These are phyloP conservation scores for Arthrobotrys conoides DNA, from an alignment of 2,329 filamentous ascomycete species.

Conservation along the genomic window DNA sequence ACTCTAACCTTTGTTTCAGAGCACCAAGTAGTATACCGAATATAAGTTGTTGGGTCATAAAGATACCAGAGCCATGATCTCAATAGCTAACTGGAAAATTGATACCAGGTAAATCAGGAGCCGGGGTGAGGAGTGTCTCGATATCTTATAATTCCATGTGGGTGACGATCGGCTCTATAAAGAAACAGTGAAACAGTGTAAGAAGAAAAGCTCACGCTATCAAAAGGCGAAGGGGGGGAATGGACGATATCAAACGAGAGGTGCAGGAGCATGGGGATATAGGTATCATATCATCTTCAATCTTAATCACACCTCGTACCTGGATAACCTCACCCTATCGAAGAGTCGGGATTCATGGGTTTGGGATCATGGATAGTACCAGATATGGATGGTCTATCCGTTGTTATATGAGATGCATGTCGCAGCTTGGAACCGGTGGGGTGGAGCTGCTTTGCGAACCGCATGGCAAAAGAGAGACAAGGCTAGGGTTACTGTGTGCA, in stretches of 20 bases:
- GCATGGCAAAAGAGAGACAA: constrained; percentile 31
- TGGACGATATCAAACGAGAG: constrained; percentile 42
- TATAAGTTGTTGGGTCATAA: constrained; percentile 8
- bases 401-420: constrained; percentile 55
- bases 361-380: constrained; percentile 32
- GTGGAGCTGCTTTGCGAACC: constrained; percentile 37
- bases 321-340: constrained; percentile 38
- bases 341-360: constrained; percentile 39
- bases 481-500: constrained; percentile 20
- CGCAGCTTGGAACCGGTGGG: constrained; percentile 54
- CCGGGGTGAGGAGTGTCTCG: constrained; percentile 6
- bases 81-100: background rate
- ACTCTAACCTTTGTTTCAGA: background rate
- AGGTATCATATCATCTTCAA: constrained; percentile 30
- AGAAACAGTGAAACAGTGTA: background rate
- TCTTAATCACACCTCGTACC: constrained; percentile 29
- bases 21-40: constrained; percentile 10
- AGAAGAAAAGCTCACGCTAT: constrained; percentile 6
- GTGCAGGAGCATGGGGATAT: constrained; percentile 25
- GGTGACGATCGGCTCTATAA: constrained; percentile 17
- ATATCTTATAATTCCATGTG: constrained; percentile 28
- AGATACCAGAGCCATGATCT: constrained; percentile 15
- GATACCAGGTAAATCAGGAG: constrained; percentile 8
- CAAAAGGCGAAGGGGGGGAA: constrained; percentile 37
- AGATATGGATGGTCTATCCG: constrained; percentile 56